Evolutionary conservation across 352 stramenopile species (phyloP).

Genomic region (Peronosclerospora sorghi): DNA sequence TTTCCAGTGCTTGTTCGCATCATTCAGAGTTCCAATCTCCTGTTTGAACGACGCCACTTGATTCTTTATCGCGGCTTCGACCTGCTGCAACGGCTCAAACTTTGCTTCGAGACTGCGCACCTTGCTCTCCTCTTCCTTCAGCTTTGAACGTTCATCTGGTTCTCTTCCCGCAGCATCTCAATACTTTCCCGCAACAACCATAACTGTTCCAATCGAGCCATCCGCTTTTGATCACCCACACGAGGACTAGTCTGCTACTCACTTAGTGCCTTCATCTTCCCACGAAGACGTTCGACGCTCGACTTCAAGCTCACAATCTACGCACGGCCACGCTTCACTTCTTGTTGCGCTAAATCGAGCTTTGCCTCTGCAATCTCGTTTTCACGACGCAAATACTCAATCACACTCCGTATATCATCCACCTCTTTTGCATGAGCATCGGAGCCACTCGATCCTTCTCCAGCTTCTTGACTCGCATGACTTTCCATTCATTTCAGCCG

Average conservation of each 20-base stretch:
- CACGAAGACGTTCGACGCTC: conserved; percentile 43
- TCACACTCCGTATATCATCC: conserved; percentile 59
- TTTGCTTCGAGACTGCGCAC: conserved; percentile 36
- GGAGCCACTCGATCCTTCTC: conserved; percentile 3
- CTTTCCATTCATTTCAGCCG: conserved; percentile 22
- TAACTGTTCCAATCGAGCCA: conserved; percentile 59
- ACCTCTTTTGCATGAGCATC: conserved; percentile 61
- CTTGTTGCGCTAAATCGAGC: conserved; percentile 54
- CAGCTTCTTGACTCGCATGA: conserved; percentile 16
- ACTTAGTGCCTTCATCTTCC: conserved; percentile 40
- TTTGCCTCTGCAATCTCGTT: conserved; percentile 61
- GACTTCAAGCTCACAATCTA: conserved; percentile 50
- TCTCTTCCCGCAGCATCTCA: conserved; percentile 61
- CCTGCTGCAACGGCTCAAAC: conserved; percentile 36
- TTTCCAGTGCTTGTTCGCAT: conserved; percentile 71
- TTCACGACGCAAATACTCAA: conserved; percentile 61
- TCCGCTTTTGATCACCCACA: conserved; percentile 34
- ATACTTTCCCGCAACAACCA: conserved; percentile 71
- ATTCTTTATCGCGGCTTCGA: conserved; percentile 31
- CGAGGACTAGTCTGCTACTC: conserved; percentile 9
- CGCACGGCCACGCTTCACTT: conserved; percentile 42
- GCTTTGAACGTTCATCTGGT: conserved; percentile 40
- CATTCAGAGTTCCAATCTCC: conserved; percentile 42
- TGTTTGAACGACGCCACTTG: conserved; percentile 46
- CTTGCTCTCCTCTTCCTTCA: conserved; percentile 44